Base-by-base conservation (phyloP, 371 early-diverging fungal genomes). In the Mortierella sp. region DNA sequence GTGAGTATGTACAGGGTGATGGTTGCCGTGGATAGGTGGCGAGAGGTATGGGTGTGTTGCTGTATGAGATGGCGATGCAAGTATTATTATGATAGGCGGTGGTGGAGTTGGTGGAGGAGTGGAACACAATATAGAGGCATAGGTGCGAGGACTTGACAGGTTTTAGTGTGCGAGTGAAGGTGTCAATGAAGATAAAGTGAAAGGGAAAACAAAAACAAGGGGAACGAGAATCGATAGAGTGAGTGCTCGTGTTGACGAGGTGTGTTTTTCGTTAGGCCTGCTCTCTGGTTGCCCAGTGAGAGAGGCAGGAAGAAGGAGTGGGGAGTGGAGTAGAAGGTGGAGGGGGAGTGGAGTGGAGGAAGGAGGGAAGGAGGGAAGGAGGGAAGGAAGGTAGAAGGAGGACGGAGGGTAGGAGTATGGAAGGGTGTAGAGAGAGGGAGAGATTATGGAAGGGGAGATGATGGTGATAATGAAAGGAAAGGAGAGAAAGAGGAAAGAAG, bases 161-260 rank as follows among this genome's bases (percentile, higher is more conserved):
- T 4, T 63, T 29, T 29, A 63, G 63, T 63, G 12, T 14, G 35
- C 29, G 16, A 60, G 60, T 60, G 60, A 32, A 38, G 35, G 32
- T 32, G 5, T 63, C 8, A n/a, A 56, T n/a, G 27, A 56, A n/a
- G 55, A n/a, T n/a, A 55, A 56, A n/a, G 8, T 12, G 56, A 56
- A 21, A 54, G 4, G 54, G 24, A 54, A 18, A 5, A 54, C 0
- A 27, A 21, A 55, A 35, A 16, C 12, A 7, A 12, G 72, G n/a
- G 72, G 72, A 72, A 8, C 44, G 16, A 51, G 32, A 49, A 46
- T 72, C 72, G 72, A 72, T 44, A 21, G 35, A 21, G 32, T 32
- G 21, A 32, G 32, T 63, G 63, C 38, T 63, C 63, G 63, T 63
- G 63, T 32, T 63, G 35, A 41, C 32, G 54, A n/a, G 73, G 32